Evolutionary conservation across 202 grass and related monocot species (phyloP), one percentile per base, ranked within the genome.

Genomic region (Bolboschoenoplectus hybrid): DNA sequence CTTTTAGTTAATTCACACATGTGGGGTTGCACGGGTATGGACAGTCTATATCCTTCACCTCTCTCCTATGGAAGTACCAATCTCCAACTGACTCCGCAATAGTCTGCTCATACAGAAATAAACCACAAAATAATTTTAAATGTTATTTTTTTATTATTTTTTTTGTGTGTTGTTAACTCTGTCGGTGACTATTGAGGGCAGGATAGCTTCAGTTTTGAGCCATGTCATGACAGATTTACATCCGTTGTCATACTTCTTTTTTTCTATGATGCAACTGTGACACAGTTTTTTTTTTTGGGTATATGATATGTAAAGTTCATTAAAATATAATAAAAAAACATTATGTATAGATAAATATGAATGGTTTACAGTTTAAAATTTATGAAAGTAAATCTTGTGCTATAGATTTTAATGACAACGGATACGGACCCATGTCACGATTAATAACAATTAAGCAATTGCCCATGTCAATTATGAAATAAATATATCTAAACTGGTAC

Each of bases 1-100:
- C 26, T 26, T 26, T 26, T 26, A 26, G 26, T 26, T 26, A 26
- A 26, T 95, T 89, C 78, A 88, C 45, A 67, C 90, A 94, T 5
- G 87, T 97, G 4, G 94, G 94, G 80, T 97, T 97, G 89, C 92
- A 91, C 2, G 92, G 94, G 45, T 92, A 94, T 81, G 86, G 47
- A 26, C 94, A 89, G 60, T 98, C 95, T 67, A 95, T 95, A 72
- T 95, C 90, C 69, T 92, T 94, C 49, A 90, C 89, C 86, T 86
- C 71, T 84, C 81, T 91, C 71, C 92, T 85, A 6, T 87, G 81
- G 49, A 97, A 92, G 73, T 89, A 94, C 92, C 94, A 92, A 80
- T 94, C 94, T 80, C 94, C 94, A 16, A 94, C 86, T 9, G 94
- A 88, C 56, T 95, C 90, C 9, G 90, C 90, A 55, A 92, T 89